These are phyloP conservation scores for Nicotiana knightiana DNA, from an alignment of 257 asterid genomes.

Conservation along the genomic window DNA sequence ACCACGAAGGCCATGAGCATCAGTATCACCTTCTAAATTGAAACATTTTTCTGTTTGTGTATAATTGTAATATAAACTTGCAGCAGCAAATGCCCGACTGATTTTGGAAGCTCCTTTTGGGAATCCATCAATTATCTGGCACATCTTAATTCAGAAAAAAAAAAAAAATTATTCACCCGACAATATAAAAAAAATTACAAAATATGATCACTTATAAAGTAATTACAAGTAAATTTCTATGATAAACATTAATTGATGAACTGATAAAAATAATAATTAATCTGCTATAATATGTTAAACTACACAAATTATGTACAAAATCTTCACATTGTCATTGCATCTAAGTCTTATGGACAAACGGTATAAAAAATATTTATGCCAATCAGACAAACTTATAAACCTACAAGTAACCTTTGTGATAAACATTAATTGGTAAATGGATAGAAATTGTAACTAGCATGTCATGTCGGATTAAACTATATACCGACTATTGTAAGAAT, in stretches of 20 bases:
- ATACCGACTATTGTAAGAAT: no score
- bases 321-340: background rate
- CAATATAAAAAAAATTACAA: background rate
- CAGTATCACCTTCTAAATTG: slow-evolving; percentile 39
- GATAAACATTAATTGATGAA: background rate
- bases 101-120: slow-evolving; percentile 41
- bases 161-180: background rate
- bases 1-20: slow-evolving; percentile 60
- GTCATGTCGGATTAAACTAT: no score
- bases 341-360: background rate
- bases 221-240: background rate
- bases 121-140: slow-evolving; percentile 55
- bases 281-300: background rate
- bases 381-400: background rate
- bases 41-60: slow-evolving; percentile 58
- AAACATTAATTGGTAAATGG: background rate
- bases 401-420: background rate
- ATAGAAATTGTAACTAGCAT: no score
- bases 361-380: background rate
- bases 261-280: background rate
- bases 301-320: background rate
- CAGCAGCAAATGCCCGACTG: slow-evolving; percentile 53
- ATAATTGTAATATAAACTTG: slow-evolving; percentile 71
- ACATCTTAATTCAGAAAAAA: slow-evolving; percentile 41
- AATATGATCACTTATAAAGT: background rate